These are phyloP conservation scores for Microdochium trichocladiopsis DNA, from an alignment of 2,329 filamentous ascomycete genomes.

Conservation along the genomic window DNA sequence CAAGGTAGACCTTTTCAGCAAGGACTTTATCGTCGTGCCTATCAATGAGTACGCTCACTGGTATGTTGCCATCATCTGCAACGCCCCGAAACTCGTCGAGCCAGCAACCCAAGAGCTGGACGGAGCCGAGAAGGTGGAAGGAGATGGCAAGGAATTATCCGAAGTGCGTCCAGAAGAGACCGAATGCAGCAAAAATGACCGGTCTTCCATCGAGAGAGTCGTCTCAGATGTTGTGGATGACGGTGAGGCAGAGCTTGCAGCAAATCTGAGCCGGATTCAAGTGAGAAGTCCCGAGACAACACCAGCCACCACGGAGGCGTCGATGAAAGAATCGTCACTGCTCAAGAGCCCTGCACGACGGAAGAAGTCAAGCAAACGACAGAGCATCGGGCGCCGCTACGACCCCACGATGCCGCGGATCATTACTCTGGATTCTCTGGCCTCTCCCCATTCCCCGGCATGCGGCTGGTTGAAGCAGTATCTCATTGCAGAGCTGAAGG, in stretches of 20 bases:
- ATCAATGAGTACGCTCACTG: constrained; percentile 86
- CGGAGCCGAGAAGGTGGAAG: not conserved
- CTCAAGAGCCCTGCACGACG: constrained; percentile 9
- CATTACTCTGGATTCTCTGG: constrained; percentile 82
- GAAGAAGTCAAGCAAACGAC: constrained; percentile 25
- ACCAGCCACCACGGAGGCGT: constrained; percentile 1
- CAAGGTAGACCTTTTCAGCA: constrained; percentile 74
- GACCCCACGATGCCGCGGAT: constrained; percentile 57
- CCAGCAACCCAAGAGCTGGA: not conserved
- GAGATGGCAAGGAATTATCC: not conserved
- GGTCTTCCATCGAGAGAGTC: constrained; percentile 2
- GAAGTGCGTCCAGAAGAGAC: not conserved
- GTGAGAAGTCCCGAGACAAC: not conserved
- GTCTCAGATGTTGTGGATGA: constrained; percentile 3
- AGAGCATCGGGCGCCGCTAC: constrained; percentile 24
- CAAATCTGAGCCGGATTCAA: not conserved
- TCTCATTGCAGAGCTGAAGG: constrained; percentile 62
- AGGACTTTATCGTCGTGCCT: constrained; percentile 85
- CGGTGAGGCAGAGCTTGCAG: constrained; percentile 6
- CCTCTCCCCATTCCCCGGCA: constrained; percentile 54
- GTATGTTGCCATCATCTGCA: constrained; percentile 95
- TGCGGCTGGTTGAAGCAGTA: constrained; percentile 69
- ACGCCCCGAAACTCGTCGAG: constrained; percentile 57
- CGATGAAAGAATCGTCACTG: constrained; percentile 2
- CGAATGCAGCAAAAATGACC: not conserved